Conservation (phyloP, 2,329 filamentous ascomycete genomes). For the Apiospora koreana region DNA sequence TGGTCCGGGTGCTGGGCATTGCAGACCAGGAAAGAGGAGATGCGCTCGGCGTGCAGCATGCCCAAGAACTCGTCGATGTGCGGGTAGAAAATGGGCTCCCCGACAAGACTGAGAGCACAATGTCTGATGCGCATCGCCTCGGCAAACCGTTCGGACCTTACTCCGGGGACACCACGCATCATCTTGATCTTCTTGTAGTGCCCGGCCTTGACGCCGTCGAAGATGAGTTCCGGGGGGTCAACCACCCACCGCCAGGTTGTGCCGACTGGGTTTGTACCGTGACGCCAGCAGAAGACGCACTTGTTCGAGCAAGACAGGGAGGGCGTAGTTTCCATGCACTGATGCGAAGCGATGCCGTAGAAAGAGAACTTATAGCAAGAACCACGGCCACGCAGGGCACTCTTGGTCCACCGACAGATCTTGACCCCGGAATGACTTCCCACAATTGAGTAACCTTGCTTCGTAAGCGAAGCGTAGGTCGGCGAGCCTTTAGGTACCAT, state of each 20-base stretch:
- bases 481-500: conserved; percentile 94
- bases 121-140: conserved; percentile 94
- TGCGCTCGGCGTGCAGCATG: conserved; percentile 81
- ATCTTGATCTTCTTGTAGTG: conserved; percentile 99
- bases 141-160: conserved; percentile 85
- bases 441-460: conserved; percentile 94
- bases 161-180: conserved; percentile 90
- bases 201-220: conserved; percentile 83
- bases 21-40: conserved; percentile 94
- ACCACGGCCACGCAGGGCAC: conserved; percentile 85
- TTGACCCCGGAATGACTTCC: conserved; percentile 96
- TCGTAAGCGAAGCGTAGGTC: conserved; percentile 85
- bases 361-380: conserved; percentile 98
- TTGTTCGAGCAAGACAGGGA: conserved; percentile 97
- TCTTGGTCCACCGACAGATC: conserved; percentile 98
- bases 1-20: conserved; percentile 96
- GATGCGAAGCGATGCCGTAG: conserved; percentile 93
- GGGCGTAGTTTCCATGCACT: conserved; percentile 97
- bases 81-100: conserved; percentile 98
- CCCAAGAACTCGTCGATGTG: conserved; percentile 90
- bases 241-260: conserved; percentile 97
- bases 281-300: conserved; percentile 98
- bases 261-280: conserved; percentile 94
- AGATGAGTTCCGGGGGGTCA: conserved; percentile 87
- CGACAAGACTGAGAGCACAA: conserved; percentile 88